Evolutionary conservation across 1,284 basidiomycete genomes (phyloP), one percentile per base, ranked within the genome.

Genomic region (Ustilago bromivora): DNA sequence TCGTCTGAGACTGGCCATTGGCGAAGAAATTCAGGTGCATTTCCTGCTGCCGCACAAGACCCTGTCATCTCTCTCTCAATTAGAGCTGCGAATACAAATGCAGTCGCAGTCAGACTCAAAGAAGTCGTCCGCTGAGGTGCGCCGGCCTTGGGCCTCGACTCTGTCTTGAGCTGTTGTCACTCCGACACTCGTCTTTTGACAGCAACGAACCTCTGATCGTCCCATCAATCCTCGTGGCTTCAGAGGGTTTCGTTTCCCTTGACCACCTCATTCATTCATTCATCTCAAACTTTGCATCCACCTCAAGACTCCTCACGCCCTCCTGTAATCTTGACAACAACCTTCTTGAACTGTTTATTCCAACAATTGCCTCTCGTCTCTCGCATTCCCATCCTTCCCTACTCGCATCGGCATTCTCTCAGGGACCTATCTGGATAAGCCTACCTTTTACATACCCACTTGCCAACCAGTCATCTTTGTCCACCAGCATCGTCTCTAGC

Each of bases 241-340:
- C 58, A 53, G 17, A 47, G 15, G 15, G 36, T 12, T 41, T 32
- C 38, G 17, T 11, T 12, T 31, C 23, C 19, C 35, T 19, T 41
- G 6, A 13, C 53, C 38, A 15, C 47, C n/a, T 4, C 52, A 28
- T 28, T 28, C 23, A 28, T 3, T 28, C 40, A 41, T 17, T 15
- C 40, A 41, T 46, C 40, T 56, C 46, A 38, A 23, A 46, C 32
- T 47, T 13, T 13, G 38, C 46, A 49, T 9, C 19, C 43, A 46
- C 43, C 17, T 51, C 28, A 8, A 15, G 5, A 4, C 15, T 17
- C 28, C 9, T 12, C 13, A 10, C 61, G 61, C 54, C 31, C 53
- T 61, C 67, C 61, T 70, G 60, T 54, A 40, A 57, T n/a, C 61
- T n/a, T 52, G 53, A 53, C 23, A 40, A 51, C 52, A 34, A 12